Base-by-base conservation (phyloP, 192 early-diverging fungal genomes). In the Thamnidium elegans region DNA sequence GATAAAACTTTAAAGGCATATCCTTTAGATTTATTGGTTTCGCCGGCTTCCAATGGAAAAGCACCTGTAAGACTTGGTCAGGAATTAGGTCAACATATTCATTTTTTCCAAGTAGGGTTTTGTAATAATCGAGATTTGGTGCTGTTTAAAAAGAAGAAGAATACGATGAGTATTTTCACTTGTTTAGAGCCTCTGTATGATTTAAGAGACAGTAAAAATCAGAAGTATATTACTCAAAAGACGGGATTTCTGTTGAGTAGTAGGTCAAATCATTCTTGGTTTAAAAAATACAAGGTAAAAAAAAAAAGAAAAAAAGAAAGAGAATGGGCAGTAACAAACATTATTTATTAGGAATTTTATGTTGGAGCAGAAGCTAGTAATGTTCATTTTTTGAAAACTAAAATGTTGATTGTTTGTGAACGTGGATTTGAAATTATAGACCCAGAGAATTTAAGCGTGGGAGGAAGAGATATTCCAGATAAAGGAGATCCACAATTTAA, bases 371-470 rank as follows among this genome's bases (percentile, higher is more conserved):
- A 97, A 78, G 83, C 91, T 11, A 90, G 79, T 31, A 89, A 89
- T 20, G 76, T 99, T 55, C 90, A 96, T 70, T 95, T 94, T 69
- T 77, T 96, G 65, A 88, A 87, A 36, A 87, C 87, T n/a, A 93
- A 88, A 32, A 73, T 99, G 23, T 90, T 87, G 72, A 90, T 99
- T 6, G 94, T 92, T 15, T 94, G 93, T 71, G 81, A 81, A 32
- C 94, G 94, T 66, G 95, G 96, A 1, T 99, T 99, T 75, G 95
- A 99, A 74, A 83, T 99, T 45, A 90, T 99, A 23, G 91, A 97
- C 72, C 75, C 92, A 50, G 87, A 91, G 4, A 89, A 91, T 9
- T 79, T 95, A 43, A 89, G 90, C 45, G 63, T 70, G 31, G 94
- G 90, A 3, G 32, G 55, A 39, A 92, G 92, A 67, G 89, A 84